Base-by-base conservation (phyloP, 345 rosid genomes). In the Acer negundo region DNA sequence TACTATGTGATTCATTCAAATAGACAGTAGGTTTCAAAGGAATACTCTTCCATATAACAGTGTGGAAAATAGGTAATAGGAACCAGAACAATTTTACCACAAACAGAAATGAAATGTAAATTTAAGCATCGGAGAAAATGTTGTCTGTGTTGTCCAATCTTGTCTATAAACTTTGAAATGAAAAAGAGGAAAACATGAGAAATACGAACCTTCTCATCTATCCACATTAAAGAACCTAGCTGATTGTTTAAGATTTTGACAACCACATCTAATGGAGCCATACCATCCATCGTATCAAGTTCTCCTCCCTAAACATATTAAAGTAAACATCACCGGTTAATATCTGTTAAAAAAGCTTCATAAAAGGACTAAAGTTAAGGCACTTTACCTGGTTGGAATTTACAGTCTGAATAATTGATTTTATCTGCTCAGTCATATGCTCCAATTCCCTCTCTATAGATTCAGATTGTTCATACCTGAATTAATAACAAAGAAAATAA, bases 391-490 rank as follows among this genome's bases (percentile, higher is more conserved):
- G 95, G 84, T 79, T 90, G 79, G 95, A 86, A 79, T 96, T 94
- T 78, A 94, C 80, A 20, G 88, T 87, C 80, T 96, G 93, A 74
- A 96, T 94, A 70, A 91, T 87, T n/a, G 92, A 90, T 85, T 92
- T 90, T 69, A 92, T 91, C 75, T 94, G 97, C 79, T 91, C 97
- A 16, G 91, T 89, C 99, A 92, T 94, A 62, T 91, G 98, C 85
- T 94, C 99, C 78, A 94, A 23, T 77, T 96, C 99, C 85, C 97
- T 90, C 88, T 94, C 98, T 78, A 92, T 85, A 64, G 88, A 78
- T 85, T 96, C 98, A 63, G 98, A 84, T 74, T 96, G 97, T 83
- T 92, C 98, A 78, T 92, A 91, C 98, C 98, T 96, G 87, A 68
- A 79, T 20, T 55, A 35, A 58, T 86, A 77, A 61, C 75, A 64